These are phyloP conservation scores for Ustilago crameri DNA, from an alignment of 1,284 basidiomycete genomes.

Conservation along the genomic window DNA sequence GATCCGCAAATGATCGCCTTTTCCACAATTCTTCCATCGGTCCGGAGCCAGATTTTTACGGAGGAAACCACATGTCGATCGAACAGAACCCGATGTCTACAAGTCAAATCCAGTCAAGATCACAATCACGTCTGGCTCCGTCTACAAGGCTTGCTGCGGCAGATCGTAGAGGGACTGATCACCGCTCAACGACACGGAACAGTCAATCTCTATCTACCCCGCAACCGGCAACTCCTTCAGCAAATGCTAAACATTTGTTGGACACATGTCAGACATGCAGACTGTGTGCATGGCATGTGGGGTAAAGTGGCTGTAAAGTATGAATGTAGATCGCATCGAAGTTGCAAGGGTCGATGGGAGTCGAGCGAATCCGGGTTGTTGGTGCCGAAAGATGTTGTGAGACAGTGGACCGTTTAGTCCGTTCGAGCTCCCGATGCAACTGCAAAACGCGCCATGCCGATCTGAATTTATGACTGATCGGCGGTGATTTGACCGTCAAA, in stretches of 20 bases:
- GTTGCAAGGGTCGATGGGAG: not conserved
- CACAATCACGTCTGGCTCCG: too few species aligned
- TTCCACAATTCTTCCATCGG: not conserved
- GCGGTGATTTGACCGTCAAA: constrained; percentile 10
- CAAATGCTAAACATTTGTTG: not conserved
- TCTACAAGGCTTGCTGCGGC: constrained; percentile 1
- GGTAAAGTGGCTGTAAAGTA: constrained; percentile 3
- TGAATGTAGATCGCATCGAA: not conserved
- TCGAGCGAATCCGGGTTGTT: not conserved
- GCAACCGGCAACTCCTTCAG: constrained; percentile 6
- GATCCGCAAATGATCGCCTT: not conserved
- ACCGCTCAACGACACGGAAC: not conserved
- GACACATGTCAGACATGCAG: constrained; percentile 8
- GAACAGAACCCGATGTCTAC: not conserved
- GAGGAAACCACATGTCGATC: not conserved
- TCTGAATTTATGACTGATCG: constrained; percentile 9
- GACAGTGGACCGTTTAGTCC: not conserved
- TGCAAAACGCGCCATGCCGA: not conserved
- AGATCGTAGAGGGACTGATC: not conserved
- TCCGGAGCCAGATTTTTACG: not conserved
- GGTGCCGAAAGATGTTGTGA: not conserved
- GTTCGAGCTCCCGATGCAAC: constrained; percentile 1
- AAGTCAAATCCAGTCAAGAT: not conserved
- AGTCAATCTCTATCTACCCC: constrained; percentile 9
- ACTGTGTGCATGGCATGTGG: constrained; percentile 13